A percentile compares a stretch with the other conserved stretches of the same genome.
Evolutionary conservation across 805 yeast genomes (phyloP).

Genomic region (Yamadazyma tumulicola): DNA sequence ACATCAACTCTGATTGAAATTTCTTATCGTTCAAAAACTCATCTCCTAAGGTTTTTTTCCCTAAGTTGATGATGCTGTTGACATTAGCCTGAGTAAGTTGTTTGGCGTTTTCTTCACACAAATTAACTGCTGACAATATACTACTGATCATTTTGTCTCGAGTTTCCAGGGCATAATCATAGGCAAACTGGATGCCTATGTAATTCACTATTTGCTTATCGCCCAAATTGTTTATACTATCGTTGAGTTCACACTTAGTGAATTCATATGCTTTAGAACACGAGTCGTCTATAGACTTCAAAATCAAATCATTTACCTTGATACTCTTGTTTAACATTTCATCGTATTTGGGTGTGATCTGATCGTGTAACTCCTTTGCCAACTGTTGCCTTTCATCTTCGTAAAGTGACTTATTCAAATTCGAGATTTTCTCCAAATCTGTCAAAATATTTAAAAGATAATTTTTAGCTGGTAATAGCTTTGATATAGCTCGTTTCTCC

Average conservation of each 20-base stretch:
- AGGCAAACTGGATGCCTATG: conserved; percentile 59
- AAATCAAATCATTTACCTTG: conserved; percentile 55
- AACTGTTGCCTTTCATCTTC: conserved; percentile 40
- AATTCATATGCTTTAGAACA: conserved; percentile 56
- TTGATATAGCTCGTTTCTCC: conserved; percentile 85
- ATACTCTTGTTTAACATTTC: conserved; percentile 49
- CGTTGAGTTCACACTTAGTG: conserved; percentile 51
- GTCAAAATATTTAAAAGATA: conserved; percentile 64
- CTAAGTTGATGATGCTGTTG: conserved; percentile 56
- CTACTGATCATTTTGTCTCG: conserved; percentile 64
- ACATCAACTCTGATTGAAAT: conserved; percentile 78
- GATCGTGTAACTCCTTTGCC: conserved; percentile 41
- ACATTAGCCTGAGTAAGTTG: conserved; percentile 57
- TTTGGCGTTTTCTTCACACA: conserved; percentile 70
- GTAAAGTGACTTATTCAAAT: conserved; percentile 58
- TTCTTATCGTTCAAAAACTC: conserved; percentile 55
- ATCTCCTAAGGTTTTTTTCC: conserved; percentile 62
- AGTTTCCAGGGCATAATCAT: conserved; percentile 66
- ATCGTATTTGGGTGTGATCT: conserved; percentile 64
- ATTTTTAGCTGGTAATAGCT: conserved; percentile 90
- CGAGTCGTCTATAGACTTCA: conserved; percentile 57
- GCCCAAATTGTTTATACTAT: conserved; percentile 51
- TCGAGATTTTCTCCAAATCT: conserved; percentile 62
- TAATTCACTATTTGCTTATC: conserved; percentile 52
- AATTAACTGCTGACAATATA: conserved; percentile 59